A percentile compares a stretch with the other conserved stretches of the same genome.
Evolutionary conservation across 192 early-diverging fungal species (phyloP).

Genomic region (Nowakowskiella sp.): DNA sequence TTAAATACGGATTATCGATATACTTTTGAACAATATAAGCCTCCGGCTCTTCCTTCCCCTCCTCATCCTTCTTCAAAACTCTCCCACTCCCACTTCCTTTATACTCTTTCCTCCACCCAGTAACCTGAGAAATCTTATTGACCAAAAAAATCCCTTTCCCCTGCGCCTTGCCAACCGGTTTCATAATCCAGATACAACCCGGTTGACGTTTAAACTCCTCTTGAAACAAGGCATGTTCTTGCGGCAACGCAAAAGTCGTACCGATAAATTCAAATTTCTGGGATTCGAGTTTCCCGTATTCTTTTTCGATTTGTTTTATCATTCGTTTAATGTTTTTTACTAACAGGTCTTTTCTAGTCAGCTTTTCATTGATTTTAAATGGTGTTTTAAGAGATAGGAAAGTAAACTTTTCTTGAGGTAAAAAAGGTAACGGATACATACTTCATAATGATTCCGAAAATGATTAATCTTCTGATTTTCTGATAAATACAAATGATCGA

Average conservation of each 20-base stretch:
- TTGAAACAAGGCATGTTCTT: slow-evolving; percentile 56
- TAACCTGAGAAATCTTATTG: slow-evolving; percentile 54
- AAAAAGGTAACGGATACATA: slow-evolving; percentile 1
- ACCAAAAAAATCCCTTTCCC: slow-evolving; percentile 63
- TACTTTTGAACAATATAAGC: slow-evolving; percentile 59
- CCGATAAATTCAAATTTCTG: slow-evolving; percentile 53
- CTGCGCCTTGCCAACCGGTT: slow-evolving; percentile 59
- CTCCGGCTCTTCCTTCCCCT: slow-evolving; percentile 38
- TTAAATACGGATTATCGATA: slow-evolving; percentile 55
- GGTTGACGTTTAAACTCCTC: slow-evolving; percentile 60
- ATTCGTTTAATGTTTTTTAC: slow-evolving; percentile 62
- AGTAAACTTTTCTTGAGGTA: slow-evolving; percentile 1
- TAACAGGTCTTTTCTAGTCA: slow-evolving; percentile 56
- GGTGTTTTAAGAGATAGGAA: not conserved
- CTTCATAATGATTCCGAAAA: slow-evolving; percentile 61
- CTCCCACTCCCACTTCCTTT: slow-evolving; percentile 2
- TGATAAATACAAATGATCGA: slow-evolving; percentile 53
- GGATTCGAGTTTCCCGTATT: slow-evolving; percentile 47
- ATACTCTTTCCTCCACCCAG: slow-evolving; percentile 40
- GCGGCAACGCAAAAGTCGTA: slow-evolving; percentile 48
- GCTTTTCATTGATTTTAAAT: slow-evolving; percentile 11
- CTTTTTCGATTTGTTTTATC: slow-evolving; percentile 55
- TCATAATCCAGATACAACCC: slow-evolving; percentile 61
- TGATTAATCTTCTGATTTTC: slow-evolving; percentile 57
- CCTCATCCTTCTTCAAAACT: slow-evolving; percentile 14